phyloP scores from a whole-genome alignment of 495 filamentous ascomycete genomes.

The Endocarpon pusillum region DNA sequence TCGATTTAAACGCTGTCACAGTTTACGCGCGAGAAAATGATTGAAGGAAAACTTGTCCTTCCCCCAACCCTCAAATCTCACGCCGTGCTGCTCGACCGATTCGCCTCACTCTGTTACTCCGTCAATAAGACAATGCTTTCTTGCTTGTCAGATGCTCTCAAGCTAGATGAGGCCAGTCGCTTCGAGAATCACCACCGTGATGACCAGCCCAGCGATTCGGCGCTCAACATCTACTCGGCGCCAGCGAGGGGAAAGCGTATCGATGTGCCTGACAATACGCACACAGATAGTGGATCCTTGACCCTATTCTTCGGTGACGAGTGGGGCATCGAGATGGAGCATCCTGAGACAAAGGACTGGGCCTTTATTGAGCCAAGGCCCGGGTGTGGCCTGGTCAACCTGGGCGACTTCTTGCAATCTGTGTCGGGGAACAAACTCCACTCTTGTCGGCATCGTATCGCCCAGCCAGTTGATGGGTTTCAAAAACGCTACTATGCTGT shows the following conservation, averaged over 20 bases:
- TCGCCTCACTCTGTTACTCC: constrained; percentile 1
- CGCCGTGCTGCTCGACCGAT: constrained; percentile 1
- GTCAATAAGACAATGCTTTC: constrained; percentile 33
- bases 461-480: constrained; percentile 1
- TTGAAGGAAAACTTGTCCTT: not conserved
- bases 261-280: constrained; percentile 29
- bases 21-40: not conserved
- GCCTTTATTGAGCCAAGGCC: constrained; percentile 32
- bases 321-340: constrained; percentile 39
- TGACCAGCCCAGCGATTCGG: constrained; percentile 28
- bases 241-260: constrained; percentile 20
- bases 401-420: constrained; percentile 40
- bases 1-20: not conserved
- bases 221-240: constrained; percentile 25
- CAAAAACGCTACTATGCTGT: too few species aligned
- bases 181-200: constrained; percentile 37
- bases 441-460: constrained; percentile 38
- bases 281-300: constrained; percentile 38
- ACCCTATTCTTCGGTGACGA: constrained; percentile 38
- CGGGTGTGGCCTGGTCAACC: constrained; percentile 35
- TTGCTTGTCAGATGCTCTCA: constrained; percentile 28
- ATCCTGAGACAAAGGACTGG: constrained; percentile 28
- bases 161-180: constrained; percentile 21
- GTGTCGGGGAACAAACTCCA: constrained; percentile 30
- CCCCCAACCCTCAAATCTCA: not conserved